Base-by-base conservation (phyloP, 345 rosid genomes). In the Gossypium herbaceum region DNA sequence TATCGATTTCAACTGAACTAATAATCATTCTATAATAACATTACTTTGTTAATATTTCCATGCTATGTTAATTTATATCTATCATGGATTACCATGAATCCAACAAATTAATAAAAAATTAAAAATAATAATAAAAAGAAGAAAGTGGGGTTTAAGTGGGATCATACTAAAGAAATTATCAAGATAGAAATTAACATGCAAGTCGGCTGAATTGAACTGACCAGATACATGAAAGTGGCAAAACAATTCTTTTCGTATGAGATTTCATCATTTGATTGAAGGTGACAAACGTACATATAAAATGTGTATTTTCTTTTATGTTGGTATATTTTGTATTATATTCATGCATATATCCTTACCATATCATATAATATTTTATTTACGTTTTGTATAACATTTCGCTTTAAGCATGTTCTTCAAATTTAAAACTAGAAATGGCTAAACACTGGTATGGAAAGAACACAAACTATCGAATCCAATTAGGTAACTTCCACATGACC, bases 131-230 rank as follows among this genome's bases (percentile, higher is more conserved):
- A 3, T 0, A 68, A 24, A 48, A 2, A 0, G 44, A 12, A 24
- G 55, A 39, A 68, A 68, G 72, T 68, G 72, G 72, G 24, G 8
- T 50, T 48, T 17, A 48, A 48, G 72, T 68, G 72, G 72, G 58
- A 48, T 68, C 24, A 57, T 68, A 50, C 58, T 68, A 10, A 68
- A 68, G 44, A 27, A 25, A 34, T 34, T 5, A 8, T 63, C 7
- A 34, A 34, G 22, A 48, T 50, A 9, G 52, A 12, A 19, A 50
- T 68, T 17, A 68, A 25, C 22, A 5, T 17, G 22, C 15, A 16
- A 48, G 72, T 51, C 72, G 72, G 72, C 22, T 25, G 4, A 25
- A 50, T 16, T 4, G 25, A 15, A 68, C 72, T 41, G 72, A 68
- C 72, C 58, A 68, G 4, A 15, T 3, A 15, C 27, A 48, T 22